Percentiles rank a stretch among this genome's conserved stretches.
These are phyloP conservation scores for Phylloporus arenicola DNA, from an alignment of 768 basidiomycete species.

Conservation along the genomic window DNA sequence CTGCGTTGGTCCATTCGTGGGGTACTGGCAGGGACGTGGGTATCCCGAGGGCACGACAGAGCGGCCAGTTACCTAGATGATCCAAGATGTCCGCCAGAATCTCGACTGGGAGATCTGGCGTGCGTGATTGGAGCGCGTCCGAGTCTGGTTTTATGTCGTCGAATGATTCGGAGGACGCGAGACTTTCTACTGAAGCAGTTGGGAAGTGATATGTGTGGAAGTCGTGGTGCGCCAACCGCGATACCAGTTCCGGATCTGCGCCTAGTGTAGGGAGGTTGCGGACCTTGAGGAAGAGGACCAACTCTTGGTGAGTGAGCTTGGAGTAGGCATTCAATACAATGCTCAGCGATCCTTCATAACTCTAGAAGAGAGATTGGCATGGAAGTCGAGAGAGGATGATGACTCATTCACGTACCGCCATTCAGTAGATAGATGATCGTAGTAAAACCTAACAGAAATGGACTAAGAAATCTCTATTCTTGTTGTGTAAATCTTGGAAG, in stretches of 20 bases:
- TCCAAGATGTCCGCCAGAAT: slow-evolving; percentile 74
- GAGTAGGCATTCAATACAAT: slow-evolving; percentile 66
- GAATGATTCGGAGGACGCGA: slow-evolving; percentile 19
- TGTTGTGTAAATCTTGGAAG: too few relatives aligned
- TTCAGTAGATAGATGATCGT: slow-evolving; percentile 12
- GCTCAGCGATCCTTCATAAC: slow-evolving; percentile 26
- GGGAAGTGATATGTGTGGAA: slow-evolving; percentile 64
- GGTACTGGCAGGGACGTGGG: slow-evolving; percentile 65
- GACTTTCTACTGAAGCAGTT: slow-evolving; percentile 27
- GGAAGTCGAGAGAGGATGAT: slow-evolving; percentile 4
- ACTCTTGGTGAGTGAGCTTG: slow-evolving; percentile 59
- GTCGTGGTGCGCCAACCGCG: slow-evolving; percentile 70
- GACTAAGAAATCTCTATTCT: too few relatives aligned
- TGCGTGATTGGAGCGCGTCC: slow-evolving; percentile 30
- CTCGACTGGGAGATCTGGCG: slow-evolving; percentile 68
- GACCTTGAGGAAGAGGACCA: slow-evolving; percentile 69
- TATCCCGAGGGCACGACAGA: slow-evolving; percentile 69
- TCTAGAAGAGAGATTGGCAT: slow-evolving; percentile 13
- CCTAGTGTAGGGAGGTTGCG: slow-evolving; percentile 66
- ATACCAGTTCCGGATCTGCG: slow-evolving; percentile 57
- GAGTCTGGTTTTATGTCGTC: slow-evolving; percentile 20
- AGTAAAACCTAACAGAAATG: background rate
- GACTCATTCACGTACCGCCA: slow-evolving; percentile 36
- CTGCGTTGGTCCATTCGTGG: slow-evolving; percentile 66
- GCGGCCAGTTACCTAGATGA: slow-evolving; percentile 79